Base-by-base conservation (phyloP, 768 basidiomycete species). In the Russula dissimulans region DNA sequence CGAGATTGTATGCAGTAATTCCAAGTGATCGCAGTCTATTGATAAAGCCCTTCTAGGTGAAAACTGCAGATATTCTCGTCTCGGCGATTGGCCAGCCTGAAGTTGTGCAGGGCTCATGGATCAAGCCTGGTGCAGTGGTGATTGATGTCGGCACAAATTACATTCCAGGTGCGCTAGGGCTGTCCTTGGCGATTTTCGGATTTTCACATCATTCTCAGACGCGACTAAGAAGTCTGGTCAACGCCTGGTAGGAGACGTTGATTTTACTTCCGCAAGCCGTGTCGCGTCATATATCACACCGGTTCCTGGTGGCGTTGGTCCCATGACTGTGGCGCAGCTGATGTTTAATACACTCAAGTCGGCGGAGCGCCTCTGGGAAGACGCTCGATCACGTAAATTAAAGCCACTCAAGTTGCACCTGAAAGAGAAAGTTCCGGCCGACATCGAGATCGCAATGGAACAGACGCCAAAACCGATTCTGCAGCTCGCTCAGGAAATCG, bases 91-190 rank as follows among this genome's bases (percentile, higher is more conserved):
- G 97, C 42, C 86, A 89, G 74, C 74, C 97, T 26, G 85, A 93
- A 69, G 91, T 87, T 59, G 84, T 98, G 66, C 86, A 93, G 70
- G 95, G 93, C 22, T 83, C 85, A 7, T 98, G 97, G 97, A 74
- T 99, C 62, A 98, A 98, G 74, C 86, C 87, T 4, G 97, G 95
- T 38, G 92, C 89, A 31, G 84, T 95, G 52, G 91, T 99, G 54
- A 93, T 99, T 65, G 97, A 99, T 69, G 97, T 99, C 56, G 97
- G 97, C 50, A 98, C 95, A 69, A 99, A 98, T 75, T 95, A 90
- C 70, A 79, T 98, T 55, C 87, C 90, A 63, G 93, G 92, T 89
- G 39, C 43, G 62, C 41, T 39, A 52, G 57, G 8, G 29, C 38
- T 34, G 47, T 22, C 29, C 32, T 39, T 64, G 90, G 39, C 18